These are phyloP conservation scores for Ilyonectria robusta DNA, from an alignment of 2,329 filamentous ascomycete species.

Conservation along the genomic window DNA sequence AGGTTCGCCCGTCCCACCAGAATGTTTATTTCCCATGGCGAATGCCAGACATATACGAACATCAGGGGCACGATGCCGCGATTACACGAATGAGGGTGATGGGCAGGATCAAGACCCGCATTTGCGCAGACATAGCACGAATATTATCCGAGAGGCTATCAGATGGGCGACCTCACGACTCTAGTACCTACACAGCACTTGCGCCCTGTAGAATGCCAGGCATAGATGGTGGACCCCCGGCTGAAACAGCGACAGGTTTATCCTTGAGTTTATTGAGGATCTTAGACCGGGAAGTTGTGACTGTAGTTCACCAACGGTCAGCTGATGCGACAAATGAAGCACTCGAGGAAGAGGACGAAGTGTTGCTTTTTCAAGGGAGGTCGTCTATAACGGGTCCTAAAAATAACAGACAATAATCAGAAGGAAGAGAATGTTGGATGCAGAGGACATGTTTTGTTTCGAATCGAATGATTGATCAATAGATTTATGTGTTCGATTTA, in stretches of 20 bases:
- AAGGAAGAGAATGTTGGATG: not conserved
- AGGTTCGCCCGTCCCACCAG: constrained; percentile 9
- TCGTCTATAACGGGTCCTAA: not conserved
- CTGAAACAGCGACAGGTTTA: not conserved
- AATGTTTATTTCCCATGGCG: constrained; percentile 25
- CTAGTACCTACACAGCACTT: constrained; percentile 14
- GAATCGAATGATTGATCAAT: not conserved
- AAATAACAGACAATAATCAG: not conserved
- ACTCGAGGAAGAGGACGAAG: not conserved
- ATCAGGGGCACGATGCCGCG: constrained; percentile 10
- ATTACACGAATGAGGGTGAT: not conserved
- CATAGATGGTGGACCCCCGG: not conserved
- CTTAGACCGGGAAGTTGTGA: not conserved
- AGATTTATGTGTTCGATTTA: not conserved
- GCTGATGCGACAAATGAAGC: constrained; percentile 1
- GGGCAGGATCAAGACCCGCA: constrained; percentile 14
- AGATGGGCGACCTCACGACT: constrained; percentile 25
- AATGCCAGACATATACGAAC: constrained; percentile 15
- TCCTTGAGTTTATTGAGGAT: constrained; percentile 2
- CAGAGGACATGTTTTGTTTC: not conserved
- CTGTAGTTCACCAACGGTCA: constrained; percentile 2
- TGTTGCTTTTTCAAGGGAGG: not conserved
- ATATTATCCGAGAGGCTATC: constrained; percentile 11
- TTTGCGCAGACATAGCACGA: constrained; percentile 10
- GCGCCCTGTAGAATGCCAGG: not conserved